These are phyloP conservation scores for Thymus mandschuricus DNA, from an alignment of 257 asterid genomes.

Conservation along the genomic window DNA sequence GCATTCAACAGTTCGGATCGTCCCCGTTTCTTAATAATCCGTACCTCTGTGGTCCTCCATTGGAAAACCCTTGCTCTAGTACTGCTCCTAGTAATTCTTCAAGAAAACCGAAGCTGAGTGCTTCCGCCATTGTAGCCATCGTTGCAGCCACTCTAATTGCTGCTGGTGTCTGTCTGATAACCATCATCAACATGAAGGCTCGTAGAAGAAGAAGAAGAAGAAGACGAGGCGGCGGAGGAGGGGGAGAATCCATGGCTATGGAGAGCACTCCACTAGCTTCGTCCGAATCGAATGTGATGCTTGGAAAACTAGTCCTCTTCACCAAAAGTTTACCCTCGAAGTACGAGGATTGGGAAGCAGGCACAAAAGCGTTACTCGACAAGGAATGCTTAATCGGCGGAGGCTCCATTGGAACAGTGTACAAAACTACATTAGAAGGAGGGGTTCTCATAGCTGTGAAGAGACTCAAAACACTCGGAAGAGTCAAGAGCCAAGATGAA, in stretches of 20 bases:
- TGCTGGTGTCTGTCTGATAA: constrained; percentile 68
- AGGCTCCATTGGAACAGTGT: constrained; percentile 93
- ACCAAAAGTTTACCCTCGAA: constrained; percentile 82
- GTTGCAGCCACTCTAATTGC: constrained; percentile 83
- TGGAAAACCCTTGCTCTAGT: constrained; percentile 51
- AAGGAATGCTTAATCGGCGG: constrained; percentile 81
- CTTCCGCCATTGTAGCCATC: constrained; percentile 74
- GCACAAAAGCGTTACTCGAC: constrained; percentile 89
- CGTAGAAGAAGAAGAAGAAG: constrained; percentile 50
- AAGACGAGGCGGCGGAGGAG: constrained; percentile 51
- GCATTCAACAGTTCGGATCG: constrained; percentile 60
- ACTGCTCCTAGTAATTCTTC: constrained; percentile 28
- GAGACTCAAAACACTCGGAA: constrained; percentile 81
- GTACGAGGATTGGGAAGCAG: constrained; percentile 96
- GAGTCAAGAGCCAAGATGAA: constrained; percentile 82
- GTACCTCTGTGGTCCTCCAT: constrained; percentile 80
- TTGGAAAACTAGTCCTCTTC: constrained; percentile 87
- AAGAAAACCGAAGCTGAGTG: constrained; percentile 65
- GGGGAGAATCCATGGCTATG: constrained; percentile 52
- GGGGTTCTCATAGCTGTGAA: constrained; percentile 82
- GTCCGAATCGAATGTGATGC: constrained; percentile 70
- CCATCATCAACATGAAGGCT: constrained; percentile 71
- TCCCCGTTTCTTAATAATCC: constrained; percentile 78
- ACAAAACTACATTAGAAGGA: constrained; percentile 73
- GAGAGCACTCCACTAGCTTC: constrained; percentile 86